Evolutionary conservation across 179 eudicot species (phyloP).

Genomic region (Nepenthes alata): DNA sequence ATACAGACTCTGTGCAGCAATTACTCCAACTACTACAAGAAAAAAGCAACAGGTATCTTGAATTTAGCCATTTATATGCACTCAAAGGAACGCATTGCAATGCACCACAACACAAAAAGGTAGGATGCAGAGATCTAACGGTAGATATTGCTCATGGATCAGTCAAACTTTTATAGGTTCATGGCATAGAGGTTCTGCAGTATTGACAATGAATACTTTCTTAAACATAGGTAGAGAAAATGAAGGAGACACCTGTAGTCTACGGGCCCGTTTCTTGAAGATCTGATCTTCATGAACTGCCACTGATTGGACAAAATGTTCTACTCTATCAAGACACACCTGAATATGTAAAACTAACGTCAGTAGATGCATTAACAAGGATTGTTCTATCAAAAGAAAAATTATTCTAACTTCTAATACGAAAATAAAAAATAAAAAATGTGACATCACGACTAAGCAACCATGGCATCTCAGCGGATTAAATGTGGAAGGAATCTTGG

Average conservation of each 20-base stretch:
- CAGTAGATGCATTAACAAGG: slow-evolving; percentile 1
- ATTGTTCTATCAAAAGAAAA: too few species aligned
- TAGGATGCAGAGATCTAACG: not conserved
- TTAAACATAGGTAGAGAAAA: slow-evolving; percentile 2
- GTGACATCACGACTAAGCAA: too few species aligned
- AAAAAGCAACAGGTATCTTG: too few species aligned
- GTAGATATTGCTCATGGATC: not conserved
- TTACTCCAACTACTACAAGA: too few species aligned
- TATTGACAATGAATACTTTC: not conserved
- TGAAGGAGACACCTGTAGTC: slow-evolving; percentile 52
- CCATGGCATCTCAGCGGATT: too few species aligned
- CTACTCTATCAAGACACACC: slow-evolving; percentile 85
- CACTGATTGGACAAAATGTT: slow-evolving; percentile 84
- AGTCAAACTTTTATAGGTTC: not conserved
- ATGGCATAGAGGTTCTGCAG: not conserved
- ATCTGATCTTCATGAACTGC: slow-evolving; percentile 85
- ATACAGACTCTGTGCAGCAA: too few species aligned
- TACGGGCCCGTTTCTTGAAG: slow-evolving; percentile 78
- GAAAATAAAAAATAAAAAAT: too few species aligned
- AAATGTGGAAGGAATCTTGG: too few species aligned
- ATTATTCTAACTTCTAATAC: too few species aligned
- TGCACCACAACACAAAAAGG: not conserved
- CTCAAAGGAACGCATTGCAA: too few species aligned
- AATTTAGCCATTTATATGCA: too few species aligned
- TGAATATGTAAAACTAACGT: slow-evolving; percentile 11